A percentile compares a stretch with the other conserved stretches of the same genome.
These are phyloP conservation scores for Quercus alba DNA, from an alignment of 306 rosid genomes.

Conservation along the genomic window DNA sequence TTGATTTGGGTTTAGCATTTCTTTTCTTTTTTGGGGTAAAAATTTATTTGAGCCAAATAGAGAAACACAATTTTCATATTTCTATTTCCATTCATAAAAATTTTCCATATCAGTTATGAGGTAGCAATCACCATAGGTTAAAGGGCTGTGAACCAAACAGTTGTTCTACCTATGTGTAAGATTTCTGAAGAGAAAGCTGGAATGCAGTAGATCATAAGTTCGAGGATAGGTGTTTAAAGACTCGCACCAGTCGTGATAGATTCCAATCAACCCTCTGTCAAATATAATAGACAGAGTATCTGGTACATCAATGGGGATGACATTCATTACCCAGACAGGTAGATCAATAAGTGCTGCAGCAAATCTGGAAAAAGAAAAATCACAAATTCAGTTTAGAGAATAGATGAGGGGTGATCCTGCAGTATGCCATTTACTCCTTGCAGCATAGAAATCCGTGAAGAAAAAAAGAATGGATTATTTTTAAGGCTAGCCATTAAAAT, in stretches of 20 bases:
- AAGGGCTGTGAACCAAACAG: neutral
- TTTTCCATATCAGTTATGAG: neutral
- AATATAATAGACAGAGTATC: slow-evolving; percentile 65
- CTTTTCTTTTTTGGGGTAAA: neutral
- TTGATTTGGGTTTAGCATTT: neutral
- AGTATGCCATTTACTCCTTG: neutral
- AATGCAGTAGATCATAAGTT: slow-evolving; percentile 80
- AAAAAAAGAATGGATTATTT: neutral
- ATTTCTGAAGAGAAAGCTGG: slow-evolving; percentile 62
- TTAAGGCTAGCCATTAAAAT: neutral
- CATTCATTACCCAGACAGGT: slow-evolving; percentile 92
- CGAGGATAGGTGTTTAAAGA: slow-evolving; percentile 85
- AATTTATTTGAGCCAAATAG: neutral
- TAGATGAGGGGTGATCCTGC: neutral
- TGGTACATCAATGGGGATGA: slow-evolving; percentile 65
- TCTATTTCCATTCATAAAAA: neutral
- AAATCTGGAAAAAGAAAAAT: slow-evolving; percentile 51
- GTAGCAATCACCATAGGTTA: neutral
- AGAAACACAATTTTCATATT: neutral
- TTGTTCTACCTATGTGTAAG: slow-evolving; percentile 53
- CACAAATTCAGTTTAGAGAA: slow-evolving; percentile 19
- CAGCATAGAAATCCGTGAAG: neutral
- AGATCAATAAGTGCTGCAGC: slow-evolving; percentile 76
- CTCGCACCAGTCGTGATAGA: slow-evolving; percentile 97
- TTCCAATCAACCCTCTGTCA: slow-evolving; percentile 86